Evolutionary conservation across 2,329 filamentous ascomycete species (phyloP), one percentile per base, ranked within the genome.

Genomic region (Sordariomycetes sp.): DNA sequence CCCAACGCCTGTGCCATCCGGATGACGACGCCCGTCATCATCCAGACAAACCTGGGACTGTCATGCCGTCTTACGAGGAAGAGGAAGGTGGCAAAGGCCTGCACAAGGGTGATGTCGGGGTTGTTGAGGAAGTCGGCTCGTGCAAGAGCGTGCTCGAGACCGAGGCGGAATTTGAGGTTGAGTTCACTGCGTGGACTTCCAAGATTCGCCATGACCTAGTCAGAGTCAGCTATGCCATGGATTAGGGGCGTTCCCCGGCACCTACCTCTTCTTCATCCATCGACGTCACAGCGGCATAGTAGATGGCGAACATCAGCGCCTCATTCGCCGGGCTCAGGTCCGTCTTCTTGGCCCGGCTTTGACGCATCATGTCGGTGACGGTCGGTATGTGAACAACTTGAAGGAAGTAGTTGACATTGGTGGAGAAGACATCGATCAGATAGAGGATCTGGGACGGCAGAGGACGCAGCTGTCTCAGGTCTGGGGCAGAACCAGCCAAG

Each of bases 121-220:
- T 69, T 68, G 19, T 67, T 70, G 19, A 83, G 57, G 20, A 82
- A 79, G 26, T 72, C 66, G 5, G 75, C 75, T 33, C 70, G 73
- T 1, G 76, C 65, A 9, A 84, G 57, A 0, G 75, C 73, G 37
- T 76, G 69, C 41, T 80, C n/a, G n/a, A n/a, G n/a, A n/a, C n/a
- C n/a, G n/a, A n/a, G n/a, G n/a, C n/a, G n/a, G n/a, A n/a, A 76
- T 36, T 68, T 58, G 42, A 63, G 42, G 45, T 57, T 51, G 39
- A 67, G 47, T 32, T 60, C 49, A 2, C 51, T 42, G 43, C 72
- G 74, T 5, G 19, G 12, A 1, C 70, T 58, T 8, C 64, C 64
- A 35, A 74, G 72, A 35, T 67, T 71, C 2, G 52, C 51, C 40
- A 57, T 47, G 8, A 74, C 75, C 61, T 70, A 33, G 12, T n/a